Evolutionary conservation across 139 green algal genomes (phyloP), one percentile per base, ranked within the genome.

Genomic region (Coelastrella sp.): DNA sequence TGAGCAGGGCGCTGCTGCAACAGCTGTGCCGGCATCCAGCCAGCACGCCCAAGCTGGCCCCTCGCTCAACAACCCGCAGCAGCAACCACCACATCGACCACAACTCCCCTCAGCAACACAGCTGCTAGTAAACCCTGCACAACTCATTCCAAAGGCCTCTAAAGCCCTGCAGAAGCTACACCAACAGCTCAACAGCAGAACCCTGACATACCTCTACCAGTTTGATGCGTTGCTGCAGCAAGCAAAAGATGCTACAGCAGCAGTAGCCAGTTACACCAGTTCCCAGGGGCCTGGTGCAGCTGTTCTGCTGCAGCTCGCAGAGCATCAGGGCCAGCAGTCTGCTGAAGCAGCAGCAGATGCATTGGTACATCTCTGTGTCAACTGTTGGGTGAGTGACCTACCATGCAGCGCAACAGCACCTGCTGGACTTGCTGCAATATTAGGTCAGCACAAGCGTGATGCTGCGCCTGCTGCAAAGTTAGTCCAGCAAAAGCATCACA

Each of bases 141-240:
- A 75, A 54, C 81, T 86, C 4, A n/a, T 86, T 19, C 81, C 19
- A 20, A 16, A 54, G 5, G 65, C 82, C 13, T 20, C 66, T 4
- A 17, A 68, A 47, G 13, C 32, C 5, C 32, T 87, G 65, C 82
- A 87, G 65, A 54, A 79, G 65, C 65, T 87, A 22, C 82, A 78
- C 16, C 65, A 79, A 23, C 82, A 87, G 65, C 82, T 87, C 2
- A 10, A 77, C 4, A 59, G 17, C 65, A n/a, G 64, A 5, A 79
- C 65, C 20, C 23, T 58, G 14, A 87, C 82, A 13, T 87, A 87
- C 8, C 82, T 87, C 3, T 87, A 87, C 82, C 82, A 87, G 82
- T 73, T 87, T 79, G 82, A 87, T 78, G 82, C 10, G 11, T 32
- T 79, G 3, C 65, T 87, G 82, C 64, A 78, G 23, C 22, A 19